phyloP scores from a whole-genome alignment of 177 flowering plant species.

The Tripterygium wilfordii region DNA sequence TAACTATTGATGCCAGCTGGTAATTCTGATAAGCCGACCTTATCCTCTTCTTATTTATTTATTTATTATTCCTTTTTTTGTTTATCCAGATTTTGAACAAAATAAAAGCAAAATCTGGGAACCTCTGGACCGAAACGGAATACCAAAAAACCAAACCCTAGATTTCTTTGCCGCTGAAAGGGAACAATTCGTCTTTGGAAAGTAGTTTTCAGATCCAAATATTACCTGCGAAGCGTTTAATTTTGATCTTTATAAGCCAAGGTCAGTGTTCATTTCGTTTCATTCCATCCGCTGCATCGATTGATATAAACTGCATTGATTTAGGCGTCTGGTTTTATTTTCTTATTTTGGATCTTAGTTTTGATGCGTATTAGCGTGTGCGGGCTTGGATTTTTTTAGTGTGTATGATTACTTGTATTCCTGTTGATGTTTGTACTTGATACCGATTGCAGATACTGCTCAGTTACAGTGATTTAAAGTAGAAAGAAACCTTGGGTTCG shows the following conservation, averaged over 20 bases:
- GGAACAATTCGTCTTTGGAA: background rate
- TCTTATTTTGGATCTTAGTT: no score
- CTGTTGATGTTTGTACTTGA: background rate
- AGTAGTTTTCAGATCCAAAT: background rate
- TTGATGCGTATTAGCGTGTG: background rate
- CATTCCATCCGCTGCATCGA: no score
- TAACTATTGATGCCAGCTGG: constrained; percentile 16
- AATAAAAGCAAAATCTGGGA: no score
- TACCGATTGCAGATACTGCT: constrained; percentile 8
- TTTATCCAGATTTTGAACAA: no score
- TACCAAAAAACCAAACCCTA: constrained; percentile 24
- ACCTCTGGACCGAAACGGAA: no score
- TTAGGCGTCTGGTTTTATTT: no score
- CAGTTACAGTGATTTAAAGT: background rate
- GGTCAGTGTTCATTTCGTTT: no score
- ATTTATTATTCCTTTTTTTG: background rate
- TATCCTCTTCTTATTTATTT: constrained; percentile 19
- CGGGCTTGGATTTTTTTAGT: no score
- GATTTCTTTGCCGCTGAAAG: no score
- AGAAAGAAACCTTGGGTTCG: constrained; percentile 7
- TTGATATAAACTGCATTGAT: no score
- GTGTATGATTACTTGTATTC: background rate
- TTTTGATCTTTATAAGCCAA: background rate
- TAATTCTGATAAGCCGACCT: constrained; percentile 34
- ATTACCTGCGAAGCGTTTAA: background rate